A percentile compares a stretch with the other conserved stretches of the same genome.
These are phyloP conservation scores for Geranium rotundifolium DNA, from an alignment of 345 rosid species.

Conservation along the genomic window DNA sequence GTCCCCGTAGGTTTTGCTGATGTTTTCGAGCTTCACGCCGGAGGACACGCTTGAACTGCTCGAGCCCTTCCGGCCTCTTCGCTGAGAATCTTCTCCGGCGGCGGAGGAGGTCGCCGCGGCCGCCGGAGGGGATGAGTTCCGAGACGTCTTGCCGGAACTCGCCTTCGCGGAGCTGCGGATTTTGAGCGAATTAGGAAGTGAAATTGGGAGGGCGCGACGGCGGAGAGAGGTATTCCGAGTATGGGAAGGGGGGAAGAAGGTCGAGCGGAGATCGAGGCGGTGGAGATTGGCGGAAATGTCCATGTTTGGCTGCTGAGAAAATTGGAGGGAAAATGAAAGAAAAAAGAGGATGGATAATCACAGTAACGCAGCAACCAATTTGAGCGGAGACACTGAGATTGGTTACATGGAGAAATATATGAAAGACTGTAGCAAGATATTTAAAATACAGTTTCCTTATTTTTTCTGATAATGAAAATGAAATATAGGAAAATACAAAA, in stretches of 20 bases:
- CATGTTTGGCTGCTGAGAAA: conserved; percentile 28
- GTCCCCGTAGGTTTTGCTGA: conserved; percentile 72
- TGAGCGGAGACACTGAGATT: no score
- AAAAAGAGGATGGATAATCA: conserved; percentile 3
- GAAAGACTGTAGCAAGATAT: no score
- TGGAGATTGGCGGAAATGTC: conserved; percentile 49
- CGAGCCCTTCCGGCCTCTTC: conserved; percentile 27
- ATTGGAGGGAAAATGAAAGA: background rate
- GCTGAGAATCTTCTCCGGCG: conserved; percentile 30
- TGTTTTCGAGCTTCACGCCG: conserved; percentile 73
- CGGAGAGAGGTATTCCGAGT: background rate
- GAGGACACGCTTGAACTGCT: conserved; percentile 66
- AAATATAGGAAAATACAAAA: no score
- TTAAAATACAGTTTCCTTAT: no score
- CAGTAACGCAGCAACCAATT: no score
- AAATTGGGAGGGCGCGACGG: conserved; percentile 11
- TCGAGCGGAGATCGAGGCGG: conserved; percentile 45
- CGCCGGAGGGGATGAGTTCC: conserved; percentile 38
- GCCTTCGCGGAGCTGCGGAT: conserved; percentile 4
- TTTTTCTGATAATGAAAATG: no score
- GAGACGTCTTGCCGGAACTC: background rate
- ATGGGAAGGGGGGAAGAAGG: conserved; percentile 23
- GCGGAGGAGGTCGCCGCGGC: conserved; percentile 23
- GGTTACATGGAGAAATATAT: no score
- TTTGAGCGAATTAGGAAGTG: conserved; percentile 8